Conservation (phyloP, 768 basidiomycete species). For the Suillus bovinus region DNA sequence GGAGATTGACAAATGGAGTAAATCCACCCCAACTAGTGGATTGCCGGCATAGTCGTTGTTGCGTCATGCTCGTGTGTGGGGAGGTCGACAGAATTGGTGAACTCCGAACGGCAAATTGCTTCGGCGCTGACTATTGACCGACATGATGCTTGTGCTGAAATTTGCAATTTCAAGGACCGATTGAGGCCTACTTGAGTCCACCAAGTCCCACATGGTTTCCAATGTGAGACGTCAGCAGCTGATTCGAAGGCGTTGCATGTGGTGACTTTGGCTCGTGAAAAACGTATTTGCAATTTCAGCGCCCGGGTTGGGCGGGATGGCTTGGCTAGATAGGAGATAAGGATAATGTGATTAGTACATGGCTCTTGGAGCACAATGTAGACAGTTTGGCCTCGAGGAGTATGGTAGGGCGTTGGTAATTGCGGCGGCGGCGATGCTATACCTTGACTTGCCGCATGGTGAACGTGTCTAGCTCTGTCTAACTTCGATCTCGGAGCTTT, state of each 20-base stretch:
- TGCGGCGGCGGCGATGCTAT: not conserved
- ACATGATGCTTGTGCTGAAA: too few species aligned
- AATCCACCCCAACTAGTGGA: not conserved
- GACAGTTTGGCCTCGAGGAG: too few species aligned
- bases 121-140: too few species aligned
- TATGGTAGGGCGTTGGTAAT: not conserved
- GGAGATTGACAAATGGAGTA: not conserved
- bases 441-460: not conserved
- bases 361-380: not conserved
- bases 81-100: not conserved
- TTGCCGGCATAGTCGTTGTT: not conserved
- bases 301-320: not conserved
- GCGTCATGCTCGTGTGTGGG: not conserved
- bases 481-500: not conserved
- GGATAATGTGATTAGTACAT: not conserved
- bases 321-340: conserved; percentile 3
- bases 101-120: too few species aligned
- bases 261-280: not conserved
- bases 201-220: not conserved
- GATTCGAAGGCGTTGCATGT: not conserved
- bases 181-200: not conserved
- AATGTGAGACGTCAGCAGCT: not conserved
- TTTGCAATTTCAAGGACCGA: not conserved
- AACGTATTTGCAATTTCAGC: not conserved
- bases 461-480: not conserved